Evolutionary conservation across 495 filamentous ascomycete genomes (phyloP), one percentile per base, ranked within the genome.

Genomic region (Xylaria intraflava): DNA sequence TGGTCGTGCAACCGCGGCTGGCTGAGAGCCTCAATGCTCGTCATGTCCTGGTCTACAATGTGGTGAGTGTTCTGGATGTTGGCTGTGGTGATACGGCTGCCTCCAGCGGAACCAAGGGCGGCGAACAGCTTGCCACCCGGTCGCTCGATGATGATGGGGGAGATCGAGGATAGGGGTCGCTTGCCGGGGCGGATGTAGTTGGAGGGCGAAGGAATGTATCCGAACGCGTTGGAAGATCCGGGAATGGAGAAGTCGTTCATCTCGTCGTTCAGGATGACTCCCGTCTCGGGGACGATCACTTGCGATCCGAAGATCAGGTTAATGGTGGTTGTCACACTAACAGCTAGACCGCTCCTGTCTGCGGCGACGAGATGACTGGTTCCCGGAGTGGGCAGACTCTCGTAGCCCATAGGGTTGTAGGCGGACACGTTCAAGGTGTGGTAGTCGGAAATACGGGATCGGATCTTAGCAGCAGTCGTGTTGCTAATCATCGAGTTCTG

Each of bases 201-300:
- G 16, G 83, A 75, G 0, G 83, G 83, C 0, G 84, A 87, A 8
- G 89, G 90, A 24, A 85, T 70, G 65, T 85, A 95, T 42, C 89
- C 90, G 55, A 95, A 96, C 6, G 82, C 78, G 69, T 95, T 95
- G 14, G 74, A 78, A 0, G 74, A 72, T 14, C 79, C 79, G 2
- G 90, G 90, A 47, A 90, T 87, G n/a, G 81, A 85, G 73, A 92
- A 91, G 78, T 87, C 88, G 64, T 95, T 87, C 90, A 95, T 95
- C 64, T 95, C 88, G 62, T 95, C 83, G 66, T 96, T 96, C 83
- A 92, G 87, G 56, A 92, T 87, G 17, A 94, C 78, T 6, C 75
- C 75, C 0, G 87, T 91, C 59, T 90, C 84, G 0, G 88, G 88
- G 0, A 90, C 82, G 57, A 91, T 79, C 10, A 94, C 49, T 22